Evolutionary conservation across 1,139 yeast genomes (phyloP).

Genomic region (Arxiozyma slooffiae): DNA sequence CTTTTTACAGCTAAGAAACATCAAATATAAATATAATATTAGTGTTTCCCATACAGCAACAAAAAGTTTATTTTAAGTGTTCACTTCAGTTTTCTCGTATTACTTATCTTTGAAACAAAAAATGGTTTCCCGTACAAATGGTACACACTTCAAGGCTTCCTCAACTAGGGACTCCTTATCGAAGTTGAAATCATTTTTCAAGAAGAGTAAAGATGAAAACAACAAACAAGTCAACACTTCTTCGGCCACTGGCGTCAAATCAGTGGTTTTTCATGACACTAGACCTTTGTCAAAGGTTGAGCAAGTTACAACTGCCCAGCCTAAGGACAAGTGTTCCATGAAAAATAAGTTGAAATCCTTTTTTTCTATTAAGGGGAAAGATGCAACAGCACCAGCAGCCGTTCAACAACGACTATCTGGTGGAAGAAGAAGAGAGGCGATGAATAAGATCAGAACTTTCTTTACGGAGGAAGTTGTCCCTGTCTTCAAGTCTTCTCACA

Average conservation of each 20-base stretch:
- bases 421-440: background rate
- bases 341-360: background rate
- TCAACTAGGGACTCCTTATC: background rate
- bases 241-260: no score
- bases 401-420: background rate
- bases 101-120: background rate
- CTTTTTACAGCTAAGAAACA: background rate
- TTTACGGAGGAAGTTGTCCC: background rate
- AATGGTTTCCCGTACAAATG: background rate
- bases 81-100: background rate
- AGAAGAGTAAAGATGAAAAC: no score
- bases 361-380: background rate
- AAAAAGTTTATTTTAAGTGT: background rate
- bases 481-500: background rate
- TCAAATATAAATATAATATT: no score
- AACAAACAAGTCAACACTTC: no score
- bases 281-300: no score
- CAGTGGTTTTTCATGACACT: background rate
- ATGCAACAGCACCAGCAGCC: background rate
- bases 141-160: background rate
- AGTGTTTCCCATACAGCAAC: background rate
- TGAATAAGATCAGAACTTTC: background rate
- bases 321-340: background rate
- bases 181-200: background rate
- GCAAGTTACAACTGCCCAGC: background rate